Conservation (phyloP, 139 green algal species). For the Haematococcus lacustris region DNA sequence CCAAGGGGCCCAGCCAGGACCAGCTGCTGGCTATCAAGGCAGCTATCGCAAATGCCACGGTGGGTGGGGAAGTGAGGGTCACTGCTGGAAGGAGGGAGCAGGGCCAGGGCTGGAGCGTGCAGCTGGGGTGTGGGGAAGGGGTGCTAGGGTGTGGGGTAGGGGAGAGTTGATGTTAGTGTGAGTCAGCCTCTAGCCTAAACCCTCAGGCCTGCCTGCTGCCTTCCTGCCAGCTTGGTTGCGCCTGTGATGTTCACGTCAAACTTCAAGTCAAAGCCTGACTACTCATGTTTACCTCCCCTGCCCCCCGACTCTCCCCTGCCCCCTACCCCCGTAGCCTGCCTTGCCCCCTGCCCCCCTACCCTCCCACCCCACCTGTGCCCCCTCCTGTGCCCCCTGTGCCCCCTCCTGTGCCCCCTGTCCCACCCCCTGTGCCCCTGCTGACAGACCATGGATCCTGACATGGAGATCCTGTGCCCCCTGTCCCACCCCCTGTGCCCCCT, state of each 20-base stretch:
- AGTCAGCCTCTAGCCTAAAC: too few relatives aligned
- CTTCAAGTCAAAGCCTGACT: too few relatives aligned
- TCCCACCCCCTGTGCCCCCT: not conserved
- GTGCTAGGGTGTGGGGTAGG: too few relatives aligned
- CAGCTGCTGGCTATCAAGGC: slow-evolving; percentile 84
- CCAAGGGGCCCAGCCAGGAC: slow-evolving; percentile 53
- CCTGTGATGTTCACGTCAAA: too few relatives aligned
- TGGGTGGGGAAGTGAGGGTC: not conserved
- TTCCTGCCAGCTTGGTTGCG: too few relatives aligned
- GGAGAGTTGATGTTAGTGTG: too few relatives aligned
- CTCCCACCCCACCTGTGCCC: too few relatives aligned
- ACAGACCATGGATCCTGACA: not conserved
- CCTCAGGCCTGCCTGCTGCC: too few relatives aligned
- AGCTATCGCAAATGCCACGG: slow-evolving; percentile 74
- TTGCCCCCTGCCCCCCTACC: not conserved
- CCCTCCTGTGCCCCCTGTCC: not conserved
- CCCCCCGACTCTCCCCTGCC: not conserved
- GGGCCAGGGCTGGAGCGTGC: not conserved
- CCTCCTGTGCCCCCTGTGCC: too few relatives aligned
- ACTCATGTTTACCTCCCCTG: too few relatives aligned
- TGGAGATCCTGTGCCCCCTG: not conserved
- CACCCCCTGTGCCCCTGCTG: not conserved
- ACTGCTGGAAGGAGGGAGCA: not conserved
- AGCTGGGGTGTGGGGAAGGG: not conserved
- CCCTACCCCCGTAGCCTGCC: too few relatives aligned